Percentiles rank a stretch among this genome's conserved stretches.
Evolutionary conservation across 225 moss, liverwort and hornwort genomes (phyloP).

Genomic region (Thuidium tamariscinum): DNA sequence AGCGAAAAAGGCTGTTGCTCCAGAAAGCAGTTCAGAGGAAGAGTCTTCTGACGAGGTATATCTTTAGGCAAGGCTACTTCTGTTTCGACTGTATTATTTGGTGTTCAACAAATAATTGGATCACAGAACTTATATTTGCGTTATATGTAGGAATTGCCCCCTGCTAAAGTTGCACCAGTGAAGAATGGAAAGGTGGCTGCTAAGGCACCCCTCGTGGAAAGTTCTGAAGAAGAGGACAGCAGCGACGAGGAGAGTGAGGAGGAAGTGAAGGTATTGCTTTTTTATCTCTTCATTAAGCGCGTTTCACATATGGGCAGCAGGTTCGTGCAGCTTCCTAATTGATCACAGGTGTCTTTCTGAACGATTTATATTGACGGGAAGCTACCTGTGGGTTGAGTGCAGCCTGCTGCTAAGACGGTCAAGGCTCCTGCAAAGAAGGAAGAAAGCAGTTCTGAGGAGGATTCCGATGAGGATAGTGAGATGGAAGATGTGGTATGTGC

Average conservation of each 20-base stretch:
- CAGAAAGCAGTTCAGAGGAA: conserved; percentile 27
- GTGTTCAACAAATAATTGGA: not conserved
- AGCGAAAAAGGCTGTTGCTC: not conserved
- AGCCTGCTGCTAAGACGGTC: conserved; percentile 12
- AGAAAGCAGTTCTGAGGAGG: conserved; percentile 30
- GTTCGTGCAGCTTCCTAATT: not conserved
- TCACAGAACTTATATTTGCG: not conserved
- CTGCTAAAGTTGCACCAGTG: not conserved
- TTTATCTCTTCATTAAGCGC: not conserved
- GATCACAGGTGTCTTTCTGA: no score
- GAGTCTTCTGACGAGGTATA: conserved; percentile 28
- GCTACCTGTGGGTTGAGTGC: not conserved
- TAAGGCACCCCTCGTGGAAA: not conserved
- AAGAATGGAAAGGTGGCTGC: conserved; percentile 27
- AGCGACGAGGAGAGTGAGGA: conserved; percentile 33
- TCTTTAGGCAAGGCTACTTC: not conserved
- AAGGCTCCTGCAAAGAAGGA: conserved; percentile 17
- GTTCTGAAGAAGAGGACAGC: conserved; percentile 24
- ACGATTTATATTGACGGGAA: not conserved
- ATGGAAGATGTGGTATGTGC: conserved; percentile 31
- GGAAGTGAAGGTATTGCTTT: conserved; percentile 8
- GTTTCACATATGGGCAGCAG: not conserved
- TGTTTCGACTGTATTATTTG: not conserved
- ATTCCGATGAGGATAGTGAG: conserved; percentile 41
- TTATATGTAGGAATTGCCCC: not conserved